Conservation (phyloP, 2,329 filamentous ascomycete species). For the Nigrograna mackinnonii region DNA sequence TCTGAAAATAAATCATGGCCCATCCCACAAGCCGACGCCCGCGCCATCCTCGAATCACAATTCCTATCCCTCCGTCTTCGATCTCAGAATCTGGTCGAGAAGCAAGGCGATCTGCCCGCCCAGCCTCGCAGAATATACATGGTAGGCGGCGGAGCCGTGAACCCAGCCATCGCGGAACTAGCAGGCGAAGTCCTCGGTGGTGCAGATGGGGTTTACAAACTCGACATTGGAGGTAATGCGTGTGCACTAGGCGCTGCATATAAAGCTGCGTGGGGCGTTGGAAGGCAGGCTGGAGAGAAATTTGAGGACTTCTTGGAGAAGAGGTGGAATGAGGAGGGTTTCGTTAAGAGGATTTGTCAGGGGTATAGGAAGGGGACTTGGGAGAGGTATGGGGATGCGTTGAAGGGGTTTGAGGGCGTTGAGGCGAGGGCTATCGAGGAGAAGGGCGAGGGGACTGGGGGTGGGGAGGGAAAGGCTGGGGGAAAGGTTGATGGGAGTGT, state of each 20-base stretch:
- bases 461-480: slow-evolving; percentile 5
- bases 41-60: slow-evolving; percentile 92
- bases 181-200: slow-evolving; percentile 88
- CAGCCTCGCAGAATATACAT: slow-evolving; percentile 92
- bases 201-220: slow-evolving; percentile 85
- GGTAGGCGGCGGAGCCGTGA: slow-evolving; percentile 88
- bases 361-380: slow-evolving; percentile 79
- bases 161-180: slow-evolving; percentile 83
- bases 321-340: slow-evolving; percentile 83
- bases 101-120: slow-evolving; percentile 65
- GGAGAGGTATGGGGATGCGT: slow-evolving; percentile 74
- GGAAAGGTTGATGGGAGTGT: slow-evolving; percentile 1
- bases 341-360: slow-evolving; percentile 79
- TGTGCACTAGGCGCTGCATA: slow-evolving; percentile 94
- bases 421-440: slow-evolving; percentile 66
- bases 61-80: slow-evolving; percentile 88
- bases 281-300: slow-evolving; percentile 66
- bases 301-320: slow-evolving; percentile 87
- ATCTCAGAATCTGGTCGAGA: slow-evolving; percentile 72
- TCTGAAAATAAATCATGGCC: slow-evolving; percentile 49
- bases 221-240: slow-evolving; percentile 93
- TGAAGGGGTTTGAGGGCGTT: slow-evolving; percentile 77
- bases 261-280: slow-evolving; percentile 92
- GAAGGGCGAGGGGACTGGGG: slow-evolving; percentile 22
- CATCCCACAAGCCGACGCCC: slow-evolving; percentile 69